Conservation (phyloP, 2,329 filamentous ascomycete genomes). For the Simplicillium aogashimaense region DNA sequence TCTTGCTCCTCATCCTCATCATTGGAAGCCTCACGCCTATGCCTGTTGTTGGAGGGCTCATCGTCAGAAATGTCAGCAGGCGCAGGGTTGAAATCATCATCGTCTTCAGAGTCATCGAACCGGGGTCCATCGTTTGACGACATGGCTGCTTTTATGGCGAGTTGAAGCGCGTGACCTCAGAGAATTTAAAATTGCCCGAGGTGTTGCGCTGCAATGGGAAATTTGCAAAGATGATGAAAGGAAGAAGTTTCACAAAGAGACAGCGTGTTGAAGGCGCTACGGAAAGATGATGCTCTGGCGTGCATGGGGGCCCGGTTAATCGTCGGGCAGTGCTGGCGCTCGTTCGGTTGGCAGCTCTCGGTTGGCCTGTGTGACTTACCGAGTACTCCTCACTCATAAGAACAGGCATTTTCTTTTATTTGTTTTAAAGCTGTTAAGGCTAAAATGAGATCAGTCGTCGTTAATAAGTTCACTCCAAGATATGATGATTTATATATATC, state of each 20-base stretch:
- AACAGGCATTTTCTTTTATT: too few species aligned
- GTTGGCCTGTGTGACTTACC: too few species aligned
- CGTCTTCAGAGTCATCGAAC: slow-evolving; percentile 61
- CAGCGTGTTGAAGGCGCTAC: too few species aligned
- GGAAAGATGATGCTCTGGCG: too few species aligned
- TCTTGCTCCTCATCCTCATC: slow-evolving; percentile 21
- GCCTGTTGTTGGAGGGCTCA: slow-evolving; percentile 17
- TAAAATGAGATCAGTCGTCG: slow-evolving; percentile 18
- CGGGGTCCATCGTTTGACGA: slow-evolving; percentile 35
- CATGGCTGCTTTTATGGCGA: slow-evolving; percentile 20
- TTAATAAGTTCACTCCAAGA: slow-evolving; percentile 14
- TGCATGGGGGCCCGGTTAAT: slow-evolving; percentile 9
- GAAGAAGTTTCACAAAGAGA: too few species aligned
- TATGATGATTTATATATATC: slow-evolving; percentile 15
- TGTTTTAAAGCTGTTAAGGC: too few species aligned
- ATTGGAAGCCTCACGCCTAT: slow-evolving; percentile 16
- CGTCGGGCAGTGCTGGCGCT: slow-evolving; percentile 4
- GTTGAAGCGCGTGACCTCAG: neutral
- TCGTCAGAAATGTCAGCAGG: slow-evolving; percentile 64
- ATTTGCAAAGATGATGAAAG: slow-evolving; percentile 1
- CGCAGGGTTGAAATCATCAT: slow-evolving; percentile 81
- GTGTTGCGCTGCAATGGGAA: slow-evolving; percentile 1
- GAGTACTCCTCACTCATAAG: too few species aligned
- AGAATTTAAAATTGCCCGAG: slow-evolving; percentile 5
- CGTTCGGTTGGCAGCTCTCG: neutral